These are phyloP conservation scores for Cardamine chenopodiifolia DNA, from an alignment of 345 rosid species.

Conservation along the genomic window DNA sequence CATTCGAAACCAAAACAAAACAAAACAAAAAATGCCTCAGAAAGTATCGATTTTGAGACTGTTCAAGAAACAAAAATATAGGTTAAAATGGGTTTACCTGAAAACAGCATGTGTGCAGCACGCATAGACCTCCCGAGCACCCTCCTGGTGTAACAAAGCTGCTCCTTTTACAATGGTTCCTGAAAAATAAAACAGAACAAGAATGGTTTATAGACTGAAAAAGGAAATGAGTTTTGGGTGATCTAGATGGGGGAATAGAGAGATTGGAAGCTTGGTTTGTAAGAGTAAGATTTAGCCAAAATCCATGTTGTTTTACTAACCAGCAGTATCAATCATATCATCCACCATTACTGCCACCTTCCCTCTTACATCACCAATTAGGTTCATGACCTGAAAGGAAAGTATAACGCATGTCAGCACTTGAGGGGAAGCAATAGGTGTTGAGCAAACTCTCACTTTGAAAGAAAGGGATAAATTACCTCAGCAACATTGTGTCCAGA, in stretches of 20 bases:
- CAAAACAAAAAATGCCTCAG: constrained; percentile 8
- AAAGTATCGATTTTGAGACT: not conserved
- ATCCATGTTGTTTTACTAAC: constrained; percentile 48
- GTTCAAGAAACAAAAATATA: constrained; percentile 12
- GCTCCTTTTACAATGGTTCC: constrained; percentile 96
- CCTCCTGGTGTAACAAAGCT: constrained; percentile 92
- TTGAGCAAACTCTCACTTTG: constrained; percentile 17
- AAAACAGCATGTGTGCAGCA: constrained; percentile 97
- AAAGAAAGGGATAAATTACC: constrained; percentile 49
- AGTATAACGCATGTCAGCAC: not conserved
- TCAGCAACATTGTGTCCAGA: constrained; percentile 98
- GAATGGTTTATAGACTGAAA: not conserved
- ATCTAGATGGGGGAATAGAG: not conserved
- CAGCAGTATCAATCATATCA: constrained; percentile 99
- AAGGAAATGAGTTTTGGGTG: not conserved
- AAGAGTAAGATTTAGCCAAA: constrained; percentile 7
- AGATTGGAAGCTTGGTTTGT: not conserved
- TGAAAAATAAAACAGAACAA: constrained; percentile 35
- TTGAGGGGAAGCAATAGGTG: constrained; percentile 2
- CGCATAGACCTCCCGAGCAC: constrained; percentile 98
- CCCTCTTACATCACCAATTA: constrained; percentile 94
- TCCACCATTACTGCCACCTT: constrained; percentile 98
- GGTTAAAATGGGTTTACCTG: constrained; percentile 52
- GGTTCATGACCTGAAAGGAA: constrained; percentile 81
- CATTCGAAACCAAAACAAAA: not conserved